These are phyloP conservation scores for Cyberlindnera petersonii DNA, from an alignment of 805 yeast genomes.

Conservation along the genomic window DNA sequence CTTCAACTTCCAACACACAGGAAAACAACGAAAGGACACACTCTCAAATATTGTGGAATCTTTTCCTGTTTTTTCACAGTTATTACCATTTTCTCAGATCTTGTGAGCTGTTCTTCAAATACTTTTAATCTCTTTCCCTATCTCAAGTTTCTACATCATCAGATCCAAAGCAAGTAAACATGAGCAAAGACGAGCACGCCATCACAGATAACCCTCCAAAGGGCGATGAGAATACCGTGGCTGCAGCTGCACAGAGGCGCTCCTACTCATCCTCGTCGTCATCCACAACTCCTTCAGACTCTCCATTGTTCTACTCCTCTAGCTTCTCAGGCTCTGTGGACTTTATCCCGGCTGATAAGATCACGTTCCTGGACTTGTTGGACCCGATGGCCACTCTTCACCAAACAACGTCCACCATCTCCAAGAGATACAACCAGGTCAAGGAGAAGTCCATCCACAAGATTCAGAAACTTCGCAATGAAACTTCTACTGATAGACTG, in stretches of 20 bases:
- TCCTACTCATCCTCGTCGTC: conserved; percentile 20
- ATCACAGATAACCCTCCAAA: no score
- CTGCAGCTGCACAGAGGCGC: conserved; percentile 5
- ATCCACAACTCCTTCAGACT: conserved; percentile 22
- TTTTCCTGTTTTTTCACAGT: no score
- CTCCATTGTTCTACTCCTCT: conserved; percentile 24
- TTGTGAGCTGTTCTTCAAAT: no score
- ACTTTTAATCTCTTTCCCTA: no score
- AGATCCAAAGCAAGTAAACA: no score
- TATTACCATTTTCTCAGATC: no score
- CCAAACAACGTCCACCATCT: conserved; percentile 18
- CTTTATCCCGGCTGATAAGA: conserved; percentile 24
- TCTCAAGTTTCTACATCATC: no score
- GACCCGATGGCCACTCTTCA: conserved; percentile 28
- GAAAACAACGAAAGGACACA: no score
- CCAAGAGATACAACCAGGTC: conserved; percentile 26
- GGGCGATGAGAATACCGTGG: background rate
- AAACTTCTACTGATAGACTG: conserved; percentile 22
- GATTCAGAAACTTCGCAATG: conserved; percentile 21
- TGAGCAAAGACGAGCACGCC: no score
- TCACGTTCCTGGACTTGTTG: conserved; percentile 27
- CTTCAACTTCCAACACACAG: no score
- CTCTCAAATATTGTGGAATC: no score
- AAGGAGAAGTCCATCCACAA: conserved; percentile 23
- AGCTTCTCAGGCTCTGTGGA: conserved; percentile 19